Conservation (phyloP, 2,329 filamentous ascomycete species). For the Talaromyces islandicus region DNA sequence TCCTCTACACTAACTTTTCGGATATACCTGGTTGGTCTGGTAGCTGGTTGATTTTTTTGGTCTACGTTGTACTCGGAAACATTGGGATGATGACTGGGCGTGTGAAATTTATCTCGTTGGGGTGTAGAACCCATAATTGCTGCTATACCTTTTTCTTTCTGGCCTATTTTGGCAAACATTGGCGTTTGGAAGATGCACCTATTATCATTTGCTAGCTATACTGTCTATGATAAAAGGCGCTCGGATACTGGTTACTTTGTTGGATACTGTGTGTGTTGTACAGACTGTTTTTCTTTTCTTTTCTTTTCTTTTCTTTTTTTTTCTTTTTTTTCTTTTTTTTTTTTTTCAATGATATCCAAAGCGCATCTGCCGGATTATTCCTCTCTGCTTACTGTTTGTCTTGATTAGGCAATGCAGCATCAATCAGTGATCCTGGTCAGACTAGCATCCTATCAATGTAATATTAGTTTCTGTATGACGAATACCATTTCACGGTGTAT, state of each 20-base stretch:
- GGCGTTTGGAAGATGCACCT: not conserved
- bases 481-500: not conserved
- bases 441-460: not conserved
- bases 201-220: not conserved
- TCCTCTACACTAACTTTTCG: not conserved
- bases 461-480: not conserved
- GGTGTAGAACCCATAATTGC: too few relatives aligned
- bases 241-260: not conserved
- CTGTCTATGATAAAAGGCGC: not conserved
- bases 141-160: not conserved
- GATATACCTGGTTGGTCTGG: not conserved
- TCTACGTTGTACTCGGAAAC: not conserved
- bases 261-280: not conserved
- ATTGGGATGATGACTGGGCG: not conserved
- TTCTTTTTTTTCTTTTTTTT: too few relatives aligned
- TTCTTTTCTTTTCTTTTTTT: too few relatives aligned
- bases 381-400: not conserved
- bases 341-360: too few relatives aligned
- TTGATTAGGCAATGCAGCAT: not conserved
- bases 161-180: not conserved
- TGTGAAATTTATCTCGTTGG: not conserved
- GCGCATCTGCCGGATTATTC: not conserved
- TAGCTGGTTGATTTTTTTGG: not conserved
- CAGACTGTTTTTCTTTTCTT: not conserved
- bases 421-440: not conserved